Conservation (phyloP, 106 monocot genomes). For the Platanthera zijinensis region DNA sequence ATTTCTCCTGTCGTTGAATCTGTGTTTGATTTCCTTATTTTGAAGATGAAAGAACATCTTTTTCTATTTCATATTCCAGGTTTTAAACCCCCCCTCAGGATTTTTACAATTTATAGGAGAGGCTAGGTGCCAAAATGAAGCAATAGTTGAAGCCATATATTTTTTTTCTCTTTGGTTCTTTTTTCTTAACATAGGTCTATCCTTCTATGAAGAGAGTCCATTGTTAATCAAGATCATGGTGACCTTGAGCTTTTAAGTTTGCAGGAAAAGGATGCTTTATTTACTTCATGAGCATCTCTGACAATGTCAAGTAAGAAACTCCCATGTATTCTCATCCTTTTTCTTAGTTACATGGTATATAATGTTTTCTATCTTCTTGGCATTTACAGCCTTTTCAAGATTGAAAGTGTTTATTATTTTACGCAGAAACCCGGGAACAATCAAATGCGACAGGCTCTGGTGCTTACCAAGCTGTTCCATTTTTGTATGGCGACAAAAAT, state of each 20-base stretch:
- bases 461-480: slow-evolving; percentile 63
- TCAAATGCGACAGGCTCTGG: slow-evolving; percentile 16
- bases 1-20: not conserved
- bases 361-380: not conserved
- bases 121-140: not conserved
- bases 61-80: not conserved
- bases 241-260: slow-evolving; percentile 41
- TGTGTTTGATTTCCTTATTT: not conserved
- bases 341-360: not conserved
- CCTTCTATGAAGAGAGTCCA: slow-evolving; percentile 3
- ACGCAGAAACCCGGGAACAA: slow-evolving; percentile 31
- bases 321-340: slow-evolving; percentile 7
- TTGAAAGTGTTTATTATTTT: slow-evolving; percentile 8
- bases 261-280: slow-evolving; percentile 56
- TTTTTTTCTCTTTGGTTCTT: not conserved
- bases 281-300: slow-evolving; percentile 54
- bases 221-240: slow-evolving; percentile 12
- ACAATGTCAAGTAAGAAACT: slow-evolving; percentile 57
- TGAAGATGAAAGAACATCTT: not conserved
- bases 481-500: slow-evolving; percentile 49
- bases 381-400: not conserved
- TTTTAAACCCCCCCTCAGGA: not conserved
- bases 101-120: not conserved
- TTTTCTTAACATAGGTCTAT: not conserved
- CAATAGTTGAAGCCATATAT: not conserved